phyloP scores from a whole-genome alignment of 2,329 filamentous ascomycete species.

The Myrmaecium sp. region DNA sequence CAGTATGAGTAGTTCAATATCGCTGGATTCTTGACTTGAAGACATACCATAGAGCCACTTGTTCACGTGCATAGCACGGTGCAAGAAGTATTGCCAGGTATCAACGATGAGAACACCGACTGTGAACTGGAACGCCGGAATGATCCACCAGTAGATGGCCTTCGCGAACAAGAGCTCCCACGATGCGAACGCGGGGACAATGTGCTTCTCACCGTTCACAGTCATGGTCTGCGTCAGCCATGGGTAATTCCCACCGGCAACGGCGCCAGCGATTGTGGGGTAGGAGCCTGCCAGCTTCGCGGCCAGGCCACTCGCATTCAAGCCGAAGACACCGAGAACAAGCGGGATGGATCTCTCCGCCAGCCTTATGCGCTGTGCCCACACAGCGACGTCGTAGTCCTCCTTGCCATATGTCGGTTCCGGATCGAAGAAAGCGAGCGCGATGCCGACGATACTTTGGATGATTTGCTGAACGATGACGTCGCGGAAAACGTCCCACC shows the following conservation, averaged over 20 bases:
- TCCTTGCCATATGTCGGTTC: conserved; percentile 60
- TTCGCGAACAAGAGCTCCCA: conserved; percentile 70
- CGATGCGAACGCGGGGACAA: conserved; percentile 55
- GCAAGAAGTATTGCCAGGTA: conserved; percentile 96
- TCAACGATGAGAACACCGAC: conserved; percentile 65
- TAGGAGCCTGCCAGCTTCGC: conserved; percentile 56
- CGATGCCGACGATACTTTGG: conserved; percentile 55
- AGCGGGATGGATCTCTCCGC: conserved; percentile 63
- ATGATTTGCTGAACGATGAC: conserved; percentile 85
- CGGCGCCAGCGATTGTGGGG: conserved; percentile 54
- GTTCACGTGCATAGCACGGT: conserved; percentile 94
- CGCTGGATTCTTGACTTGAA: background rate
- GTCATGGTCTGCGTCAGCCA: conserved; percentile 44
- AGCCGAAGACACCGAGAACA: conserved; percentile 51
- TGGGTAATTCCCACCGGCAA: conserved; percentile 72
- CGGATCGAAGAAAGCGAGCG: conserved; percentile 55
- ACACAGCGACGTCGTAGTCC: conserved; percentile 74
- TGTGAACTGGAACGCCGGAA: conserved; percentile 64
- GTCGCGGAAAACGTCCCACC: conserved; percentile 75
- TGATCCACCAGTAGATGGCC: conserved; percentile 58
- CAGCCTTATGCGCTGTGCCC: conserved; percentile 68
- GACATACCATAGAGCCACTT: conserved; percentile 86
- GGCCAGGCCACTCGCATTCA: conserved; percentile 60
- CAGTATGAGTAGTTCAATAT: background rate
- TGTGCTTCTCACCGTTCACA: conserved; percentile 29